These are phyloP conservation scores for Mycotypha africana DNA, from an alignment of 371 early-diverging fungal genomes.

Conservation along the genomic window DNA sequence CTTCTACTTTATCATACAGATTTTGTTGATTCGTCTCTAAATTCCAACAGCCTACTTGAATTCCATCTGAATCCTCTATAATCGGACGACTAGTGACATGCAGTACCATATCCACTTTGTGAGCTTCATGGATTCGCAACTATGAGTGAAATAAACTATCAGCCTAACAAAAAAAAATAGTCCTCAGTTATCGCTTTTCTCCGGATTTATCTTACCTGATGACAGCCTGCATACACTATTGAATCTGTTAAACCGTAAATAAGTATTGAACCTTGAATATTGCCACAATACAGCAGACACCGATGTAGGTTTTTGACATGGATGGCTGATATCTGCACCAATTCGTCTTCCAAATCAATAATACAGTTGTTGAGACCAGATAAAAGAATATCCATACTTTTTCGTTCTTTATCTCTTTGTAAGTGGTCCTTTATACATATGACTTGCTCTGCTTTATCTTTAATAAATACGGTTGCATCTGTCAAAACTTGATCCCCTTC, in stretches of 20 bases:
- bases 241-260: conserved; percentile 58
- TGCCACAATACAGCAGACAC: conserved; percentile 57
- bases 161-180: neutral
- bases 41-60: conserved; percentile 33
- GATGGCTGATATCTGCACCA: conserved; percentile 45
- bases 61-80: conserved; percentile 67
- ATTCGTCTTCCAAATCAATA: conserved; percentile 36
- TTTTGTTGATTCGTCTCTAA: conserved; percentile 17
- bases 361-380: conserved; percentile 50
- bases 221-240: conserved; percentile 60
- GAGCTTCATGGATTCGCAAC: conserved; percentile 77
- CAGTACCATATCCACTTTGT: conserved; percentile 52
- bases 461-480: conserved; percentile 22
- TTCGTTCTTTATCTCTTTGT: neutral
- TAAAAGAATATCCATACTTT: conserved; percentile 46
- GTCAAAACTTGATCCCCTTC: conserved; percentile 2
- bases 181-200: too few species aligned
- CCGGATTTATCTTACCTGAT: conserved; percentile 62
- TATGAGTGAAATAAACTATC: conserved; percentile 12
- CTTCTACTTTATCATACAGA: conserved; percentile 64
- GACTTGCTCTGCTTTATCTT: conserved; percentile 7
- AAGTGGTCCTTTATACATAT: neutral
- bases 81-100: conserved; percentile 74
- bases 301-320: conserved; percentile 61
- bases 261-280: conserved; percentile 65